Base-by-base conservation (phyloP, 768 basidiomycete genomes). In the Naganishia vishniacii region DNA sequence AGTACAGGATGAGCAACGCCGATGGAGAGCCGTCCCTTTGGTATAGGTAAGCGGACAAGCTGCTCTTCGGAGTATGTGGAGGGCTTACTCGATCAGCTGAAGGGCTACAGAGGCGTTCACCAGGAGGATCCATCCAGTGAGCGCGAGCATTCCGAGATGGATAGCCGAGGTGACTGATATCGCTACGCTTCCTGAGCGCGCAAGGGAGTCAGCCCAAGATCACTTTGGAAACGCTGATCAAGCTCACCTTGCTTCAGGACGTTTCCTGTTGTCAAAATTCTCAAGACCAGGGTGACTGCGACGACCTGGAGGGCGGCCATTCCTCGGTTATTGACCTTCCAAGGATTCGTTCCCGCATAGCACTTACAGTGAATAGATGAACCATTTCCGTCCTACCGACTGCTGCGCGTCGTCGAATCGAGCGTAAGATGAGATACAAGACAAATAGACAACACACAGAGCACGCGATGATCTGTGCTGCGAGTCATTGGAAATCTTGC, bases 61-160 rank as follows among this genome's bases (percentile, higher is more conserved):
- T 32, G 15, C 12, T n/a, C 11, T 44, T 12, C 18, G 42, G 16
- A 61, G 64, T 65, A 59, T 47, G 15, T n/a, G 31, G 18, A 11
- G 25, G 6, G 91, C 94, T 71, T 89, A 94, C 75, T 97, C 94
- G 61, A 97, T 88, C 51, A 92, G 74, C 77, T 98, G 94, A 1
- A 74, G 69, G 0, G 73, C 71, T 11, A 80, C 71, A 18, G 78
- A 62, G 3, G 74, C 74, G 58, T 77, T 75, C 0, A 82, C 88
- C 37, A 77, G 53, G 4, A 74, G 45, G 20, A 73, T 45, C 69
- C 90, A 91, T 73, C 91, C 93, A 4, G 91, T 78, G 3, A 86
- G 83, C 3, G 84, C 85, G 46, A 92, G 83, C 18, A 86, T 66
- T 3, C 86, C 91, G 1, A 88, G 85, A 67, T 95, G 92, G 9